phyloP scores from a whole-genome alignment of 495 filamentous ascomycete species.

The Xylaria sp. region DNA sequence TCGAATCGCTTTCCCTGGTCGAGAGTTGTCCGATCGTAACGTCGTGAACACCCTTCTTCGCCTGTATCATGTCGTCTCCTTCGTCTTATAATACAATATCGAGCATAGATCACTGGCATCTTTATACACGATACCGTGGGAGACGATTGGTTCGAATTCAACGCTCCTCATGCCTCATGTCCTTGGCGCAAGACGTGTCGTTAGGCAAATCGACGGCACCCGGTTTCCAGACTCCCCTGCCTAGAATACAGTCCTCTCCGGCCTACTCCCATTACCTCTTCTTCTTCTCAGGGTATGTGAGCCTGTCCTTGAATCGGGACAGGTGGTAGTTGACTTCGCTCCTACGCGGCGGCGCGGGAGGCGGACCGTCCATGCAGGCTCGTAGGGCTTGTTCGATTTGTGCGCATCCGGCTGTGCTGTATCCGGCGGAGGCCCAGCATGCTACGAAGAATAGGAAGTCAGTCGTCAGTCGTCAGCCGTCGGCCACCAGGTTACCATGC shows the following conservation, averaged over 20 bases:
- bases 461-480: no score
- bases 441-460: slow-evolving; percentile 56
- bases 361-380: slow-evolving; percentile 91
- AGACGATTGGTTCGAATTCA: neutral
- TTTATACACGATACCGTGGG: neutral
- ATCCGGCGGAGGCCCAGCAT: slow-evolving; percentile 93
- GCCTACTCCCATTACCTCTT: slow-evolving; percentile 45
- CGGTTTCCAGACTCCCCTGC: neutral
- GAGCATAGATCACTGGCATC: neutral
- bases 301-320: slow-evolving; percentile 81
- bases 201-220: neutral
- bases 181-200: neutral
- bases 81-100: slow-evolving; percentile 31
- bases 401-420: slow-evolving; percentile 75
- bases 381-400: slow-evolving; percentile 81
- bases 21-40: slow-evolving; percentile 23
- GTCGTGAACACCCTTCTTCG: slow-evolving; percentile 24
- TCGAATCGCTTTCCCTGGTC: neutral
- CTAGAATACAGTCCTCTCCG: neutral
- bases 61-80: neutral
- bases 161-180: neutral
- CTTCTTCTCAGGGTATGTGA: slow-evolving; percentile 77
- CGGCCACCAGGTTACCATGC: slow-evolving; percentile 1
- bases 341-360: slow-evolving; percentile 68
- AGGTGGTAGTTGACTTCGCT: slow-evolving; percentile 97